phyloP scores from a whole-genome alignment of 192 early-diverging fungal species.

The Coemansia sp. region DNA sequence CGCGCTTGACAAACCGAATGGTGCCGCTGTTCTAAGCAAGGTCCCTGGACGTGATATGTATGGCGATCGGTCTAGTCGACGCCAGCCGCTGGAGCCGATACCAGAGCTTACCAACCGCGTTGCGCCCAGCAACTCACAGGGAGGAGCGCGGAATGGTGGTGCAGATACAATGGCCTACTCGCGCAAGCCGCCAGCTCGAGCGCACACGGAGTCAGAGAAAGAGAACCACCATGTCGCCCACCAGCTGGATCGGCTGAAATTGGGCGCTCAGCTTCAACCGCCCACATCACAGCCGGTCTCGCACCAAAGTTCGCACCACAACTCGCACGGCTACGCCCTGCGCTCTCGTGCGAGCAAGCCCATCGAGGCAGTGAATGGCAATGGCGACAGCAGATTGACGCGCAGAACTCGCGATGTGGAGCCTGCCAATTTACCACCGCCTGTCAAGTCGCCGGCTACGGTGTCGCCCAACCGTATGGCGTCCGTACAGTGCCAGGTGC shows the following conservation, averaged over 20 bases:
- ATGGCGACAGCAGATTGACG: background rate
- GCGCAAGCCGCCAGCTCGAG: constrained; percentile 11
- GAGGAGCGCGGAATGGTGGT: background rate
- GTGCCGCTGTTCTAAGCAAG: background rate
- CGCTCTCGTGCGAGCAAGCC: constrained; percentile 23
- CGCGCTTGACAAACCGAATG: background rate
- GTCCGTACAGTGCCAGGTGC: constrained; percentile 16
- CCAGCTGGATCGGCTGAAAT: constrained; percentile 12
- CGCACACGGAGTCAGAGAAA: constrained; percentile 21
- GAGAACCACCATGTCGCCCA: constrained; percentile 22
- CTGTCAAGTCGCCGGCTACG: background rate
- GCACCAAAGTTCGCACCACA: background rate
- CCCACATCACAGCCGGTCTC: background rate
- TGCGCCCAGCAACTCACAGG: background rate
- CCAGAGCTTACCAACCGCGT: constrained; percentile 14
- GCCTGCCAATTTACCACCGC: background rate
- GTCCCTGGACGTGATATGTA: background rate
- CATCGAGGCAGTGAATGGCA: background rate
- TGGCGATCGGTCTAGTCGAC: background rate
- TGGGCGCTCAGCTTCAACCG: background rate
- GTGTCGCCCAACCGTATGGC: background rate
- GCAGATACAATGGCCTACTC: background rate
- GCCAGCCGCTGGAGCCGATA: constrained; percentile 42
- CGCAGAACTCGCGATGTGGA: background rate
- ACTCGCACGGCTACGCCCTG: constrained; percentile 29